Conservation (phyloP, 306 rosid species). For the Phaseolus lunatus region DNA sequence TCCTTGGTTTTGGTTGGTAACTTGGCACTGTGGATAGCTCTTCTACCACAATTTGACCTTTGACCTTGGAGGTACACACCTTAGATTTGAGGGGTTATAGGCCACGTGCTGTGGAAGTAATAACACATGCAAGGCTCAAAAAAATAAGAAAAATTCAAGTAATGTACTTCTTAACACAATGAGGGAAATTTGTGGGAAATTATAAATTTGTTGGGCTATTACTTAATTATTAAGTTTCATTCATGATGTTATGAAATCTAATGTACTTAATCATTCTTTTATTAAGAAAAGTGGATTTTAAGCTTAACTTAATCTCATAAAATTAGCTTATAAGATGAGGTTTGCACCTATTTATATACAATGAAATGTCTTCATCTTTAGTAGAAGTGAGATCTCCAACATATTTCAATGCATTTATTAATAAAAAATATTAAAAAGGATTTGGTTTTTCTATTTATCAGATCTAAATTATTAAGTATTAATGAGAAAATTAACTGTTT, state of each 20-base stretch:
- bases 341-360: too few species aligned
- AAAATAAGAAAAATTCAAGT: background rate
- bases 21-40: background rate
- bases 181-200: too few species aligned
- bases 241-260: background rate
- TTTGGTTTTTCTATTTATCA: background rate
- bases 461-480: background rate
- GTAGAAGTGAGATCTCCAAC: too few species aligned
- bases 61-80: conserved; percentile 25
- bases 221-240: background rate
- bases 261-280: too few species aligned
- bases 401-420: too few species aligned
- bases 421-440: background rate
- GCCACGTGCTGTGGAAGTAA: conserved; percentile 35
- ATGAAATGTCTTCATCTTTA: too few species aligned
- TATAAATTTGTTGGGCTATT: background rate
- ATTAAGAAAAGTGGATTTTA: too few species aligned
- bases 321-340: too few species aligned
- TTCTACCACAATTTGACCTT: conserved; percentile 4
- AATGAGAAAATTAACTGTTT: background rate
- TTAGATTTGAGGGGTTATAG: background rate
- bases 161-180: background rate
- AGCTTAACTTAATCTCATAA: too few species aligned
- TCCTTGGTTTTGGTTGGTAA: conserved; percentile 10
- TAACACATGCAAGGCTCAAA: background rate